Evolutionary conservation across 306 rosid genomes (phyloP), one percentile per base, ranked within the genome.

Genomic region (Sphenostylis stenocarpa): DNA sequence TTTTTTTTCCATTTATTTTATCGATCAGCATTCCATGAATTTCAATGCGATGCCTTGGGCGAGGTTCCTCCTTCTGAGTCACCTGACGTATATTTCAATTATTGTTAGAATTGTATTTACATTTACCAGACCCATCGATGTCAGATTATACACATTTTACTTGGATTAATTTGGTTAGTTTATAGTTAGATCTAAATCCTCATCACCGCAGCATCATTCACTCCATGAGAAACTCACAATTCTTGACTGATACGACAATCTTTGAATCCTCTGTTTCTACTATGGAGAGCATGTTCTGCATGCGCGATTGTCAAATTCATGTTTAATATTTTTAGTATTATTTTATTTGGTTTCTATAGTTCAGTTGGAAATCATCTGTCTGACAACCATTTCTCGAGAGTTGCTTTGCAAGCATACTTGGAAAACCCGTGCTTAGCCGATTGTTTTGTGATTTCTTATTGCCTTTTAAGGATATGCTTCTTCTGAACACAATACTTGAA

Each of bases 391-490:
- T 20, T 63, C 11, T 29, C 4, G 15, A 15, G 38, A 34, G 48
- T 39, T 49, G 39, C 64, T 21, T 19, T 62, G 13, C 51, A 7
- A 66, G 43, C 44, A 66, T 52, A 48, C 33, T 51, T 60, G 58
- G 73, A 62, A 51, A 68, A 38, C 23, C 41, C 15, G 6, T 51
- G 47, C 36, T 62, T 4, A 12, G 70, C 38, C 44, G 58, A 15
- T 17, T 70, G 70, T 16, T 71, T 51, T 41, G 26, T 41, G 57
- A 58, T 70, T 26, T 48, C 60, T 7, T 39, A 17, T 61, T 70
- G 66, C 67, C 10, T 61, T 39, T 67, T 20, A 48, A 19, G 26
- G 68, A 73, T n/a, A n/a, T 84, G 73, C 34, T 28, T 80, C 7
- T 69, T 15, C 57, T 28, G 43, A 48, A 5, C 62, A 47, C 3